phyloP scores from a whole-genome alignment of 2,329 filamentous ascomycete genomes.

The Emmonsia crescens region DNA sequence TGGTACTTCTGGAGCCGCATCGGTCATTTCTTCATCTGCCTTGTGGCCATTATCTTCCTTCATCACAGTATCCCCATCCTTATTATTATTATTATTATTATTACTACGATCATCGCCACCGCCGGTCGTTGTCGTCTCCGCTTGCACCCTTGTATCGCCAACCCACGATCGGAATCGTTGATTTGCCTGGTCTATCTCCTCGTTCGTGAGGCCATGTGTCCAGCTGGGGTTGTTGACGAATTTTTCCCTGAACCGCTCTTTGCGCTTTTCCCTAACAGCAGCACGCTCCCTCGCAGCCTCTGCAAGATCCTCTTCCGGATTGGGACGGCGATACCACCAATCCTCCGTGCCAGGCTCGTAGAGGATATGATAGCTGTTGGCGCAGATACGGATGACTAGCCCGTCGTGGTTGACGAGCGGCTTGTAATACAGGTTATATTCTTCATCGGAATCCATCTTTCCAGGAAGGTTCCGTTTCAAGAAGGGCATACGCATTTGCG shows the following conservation, averaged over 20 bases:
- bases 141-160: constrained; percentile 20
- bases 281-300: constrained; percentile 26
- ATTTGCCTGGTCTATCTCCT: constrained; percentile 39
- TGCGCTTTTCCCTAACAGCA: constrained; percentile 32
- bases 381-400: constrained; percentile 60
- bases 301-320: constrained; percentile 19
- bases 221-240: constrained; percentile 44
- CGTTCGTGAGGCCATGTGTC: constrained; percentile 40
- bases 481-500: constrained; percentile 56
- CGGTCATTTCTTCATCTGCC: constrained; percentile 26
- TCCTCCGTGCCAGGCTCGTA: constrained; percentile 62
- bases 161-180: constrained; percentile 39
- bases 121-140: not conserved
- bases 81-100: not conserved
- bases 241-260: constrained; percentile 40
- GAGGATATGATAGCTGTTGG: constrained; percentile 69
- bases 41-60: constrained; percentile 12
- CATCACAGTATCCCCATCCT: constrained; percentile 10
- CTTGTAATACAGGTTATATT: constrained; percentile 45
- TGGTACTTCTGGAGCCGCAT: constrained; percentile 19
- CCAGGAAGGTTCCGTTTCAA: constrained; percentile 59
- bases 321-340: constrained; percentile 49
- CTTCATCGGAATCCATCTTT: constrained; percentile 52
- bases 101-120: too few relatives aligned
- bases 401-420: constrained; percentile 54